Conservation (phyloP, 306 rosid genomes). For the Lathyrus oleraceus region DNA sequence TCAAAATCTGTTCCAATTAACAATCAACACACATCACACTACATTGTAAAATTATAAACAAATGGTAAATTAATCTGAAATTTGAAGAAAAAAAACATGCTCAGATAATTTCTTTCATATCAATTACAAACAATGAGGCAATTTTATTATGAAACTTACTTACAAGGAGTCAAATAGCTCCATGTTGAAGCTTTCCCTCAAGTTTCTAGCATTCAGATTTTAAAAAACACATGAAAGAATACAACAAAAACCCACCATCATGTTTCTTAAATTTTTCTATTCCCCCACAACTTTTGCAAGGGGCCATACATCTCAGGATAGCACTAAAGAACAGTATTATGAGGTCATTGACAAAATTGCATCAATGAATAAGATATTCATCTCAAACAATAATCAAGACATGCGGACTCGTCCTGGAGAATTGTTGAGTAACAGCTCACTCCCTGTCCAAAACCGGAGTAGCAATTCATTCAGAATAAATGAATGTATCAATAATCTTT, state of each 20-base stretch:
- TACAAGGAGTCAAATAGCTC: conserved; percentile 15
- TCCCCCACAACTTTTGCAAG: conserved; percentile 6
- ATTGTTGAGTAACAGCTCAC: conserved; percentile 40
- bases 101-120: conserved; percentile 19
- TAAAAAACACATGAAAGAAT: conserved; percentile 26
- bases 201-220: not conserved
- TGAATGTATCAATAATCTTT: conserved; percentile 34
- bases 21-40: not conserved
- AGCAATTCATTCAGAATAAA: conserved; percentile 33
- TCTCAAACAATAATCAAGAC: conserved; percentile 27
- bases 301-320: conserved; percentile 25
- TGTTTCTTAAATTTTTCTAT: not conserved
- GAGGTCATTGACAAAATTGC: conserved; percentile 46
- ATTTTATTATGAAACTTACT: conserved; percentile 24
- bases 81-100: conserved; percentile 4
- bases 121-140: conserved; percentile 1
- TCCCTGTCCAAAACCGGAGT: conserved; percentile 30
- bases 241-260: conserved; percentile 27
- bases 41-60: not conserved
- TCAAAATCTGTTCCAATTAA: not conserved
- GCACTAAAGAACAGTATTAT: conserved; percentile 31
- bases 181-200: conserved; percentile 21
- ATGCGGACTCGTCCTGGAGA: conserved; percentile 29
- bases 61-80: not conserved
- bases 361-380: conserved; percentile 45